A percentile compares a stretch with the other conserved stretches of the same genome.
phyloP scores from a whole-genome alignment of 768 basidiomycete species.

The Termitomyces heimii region DNA sequence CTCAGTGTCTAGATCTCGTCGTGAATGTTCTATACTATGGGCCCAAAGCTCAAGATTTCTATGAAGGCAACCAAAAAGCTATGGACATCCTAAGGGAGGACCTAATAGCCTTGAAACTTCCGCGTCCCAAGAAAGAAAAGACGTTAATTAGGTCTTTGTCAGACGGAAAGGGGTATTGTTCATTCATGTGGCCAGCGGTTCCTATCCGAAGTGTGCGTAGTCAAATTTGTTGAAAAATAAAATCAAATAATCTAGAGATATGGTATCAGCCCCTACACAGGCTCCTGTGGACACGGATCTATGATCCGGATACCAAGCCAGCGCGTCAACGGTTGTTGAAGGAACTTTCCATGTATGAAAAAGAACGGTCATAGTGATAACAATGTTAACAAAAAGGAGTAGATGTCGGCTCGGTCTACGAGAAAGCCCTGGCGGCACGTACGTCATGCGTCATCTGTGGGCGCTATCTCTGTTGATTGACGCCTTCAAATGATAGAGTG shows the following conservation, averaged over 20 bases:
- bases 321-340: conserved; percentile 10
- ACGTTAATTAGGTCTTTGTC: conserved; percentile 20
- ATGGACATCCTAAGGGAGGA: conserved; percentile 25
- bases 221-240: not conserved
- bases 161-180: conserved; percentile 19
- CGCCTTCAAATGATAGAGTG: not conserved
- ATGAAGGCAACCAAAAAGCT: conserved; percentile 21
- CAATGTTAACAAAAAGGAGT: not conserved
- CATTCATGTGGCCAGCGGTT: conserved; percentile 14
- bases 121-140: conserved; percentile 31
- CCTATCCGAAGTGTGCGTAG: not conserved
- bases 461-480: not conserved
- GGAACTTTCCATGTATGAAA: conserved; percentile 25
- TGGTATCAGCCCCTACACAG: conserved; percentile 14
- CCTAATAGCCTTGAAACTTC: conserved; percentile 27
- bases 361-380: not conserved
- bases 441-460: not conserved
- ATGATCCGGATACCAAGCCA: conserved; percentile 4
- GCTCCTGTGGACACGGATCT: conserved; percentile 10
- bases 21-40: conserved; percentile 29
- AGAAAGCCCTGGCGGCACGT: conserved; percentile 4
- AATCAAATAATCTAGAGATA: not conserved
- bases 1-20: conserved; percentile 16
- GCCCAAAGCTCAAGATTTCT: conserved; percentile 28
- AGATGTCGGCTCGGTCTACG: conserved; percentile 4